Conservation (phyloP, 768 basidiomycete species). For the Phlegmacium glaucopus region DNA sequence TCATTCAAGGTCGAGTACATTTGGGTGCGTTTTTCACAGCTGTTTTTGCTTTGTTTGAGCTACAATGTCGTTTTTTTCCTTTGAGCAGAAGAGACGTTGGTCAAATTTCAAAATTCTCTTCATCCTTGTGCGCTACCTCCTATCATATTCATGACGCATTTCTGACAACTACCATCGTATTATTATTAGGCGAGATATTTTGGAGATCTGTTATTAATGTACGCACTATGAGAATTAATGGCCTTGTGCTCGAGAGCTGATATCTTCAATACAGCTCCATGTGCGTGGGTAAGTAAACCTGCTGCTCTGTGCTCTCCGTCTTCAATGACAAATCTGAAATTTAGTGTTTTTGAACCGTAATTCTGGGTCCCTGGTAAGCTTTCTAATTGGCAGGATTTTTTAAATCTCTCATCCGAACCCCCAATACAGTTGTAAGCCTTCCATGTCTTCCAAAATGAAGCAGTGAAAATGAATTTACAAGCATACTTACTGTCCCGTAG, state of each 20-base stretch:
- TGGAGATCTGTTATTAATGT: constrained; percentile 18
- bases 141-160: background rate
- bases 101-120: constrained; percentile 21
- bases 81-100: constrained; percentile 15
- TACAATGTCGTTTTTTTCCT: background rate
- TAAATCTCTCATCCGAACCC: no score
- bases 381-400: no score
- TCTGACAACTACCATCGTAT: background rate
- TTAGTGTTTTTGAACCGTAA: constrained; percentile 16
- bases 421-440: no score
- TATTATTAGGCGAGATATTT: constrained; percentile 17
- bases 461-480: background rate
- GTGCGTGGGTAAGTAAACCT: constrained; percentile 6
- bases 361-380: constrained; percentile 5
- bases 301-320: no score
- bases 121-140: constrained; percentile 11
- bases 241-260: background rate
- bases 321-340: background rate
- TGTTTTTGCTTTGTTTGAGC: background rate
- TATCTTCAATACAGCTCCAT: constrained; percentile 2
- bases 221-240: no score
- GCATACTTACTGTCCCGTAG: constrained; percentile 1
- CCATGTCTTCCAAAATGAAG: no score
- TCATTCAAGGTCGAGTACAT: constrained; percentile 18
- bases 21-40: constrained; percentile 12